Percentiles rank a stretch among this genome's conserved stretches.
phyloP scores from a whole-genome alignment of 2,329 filamentous ascomycete species.

The Penicillium sp. region DNA sequence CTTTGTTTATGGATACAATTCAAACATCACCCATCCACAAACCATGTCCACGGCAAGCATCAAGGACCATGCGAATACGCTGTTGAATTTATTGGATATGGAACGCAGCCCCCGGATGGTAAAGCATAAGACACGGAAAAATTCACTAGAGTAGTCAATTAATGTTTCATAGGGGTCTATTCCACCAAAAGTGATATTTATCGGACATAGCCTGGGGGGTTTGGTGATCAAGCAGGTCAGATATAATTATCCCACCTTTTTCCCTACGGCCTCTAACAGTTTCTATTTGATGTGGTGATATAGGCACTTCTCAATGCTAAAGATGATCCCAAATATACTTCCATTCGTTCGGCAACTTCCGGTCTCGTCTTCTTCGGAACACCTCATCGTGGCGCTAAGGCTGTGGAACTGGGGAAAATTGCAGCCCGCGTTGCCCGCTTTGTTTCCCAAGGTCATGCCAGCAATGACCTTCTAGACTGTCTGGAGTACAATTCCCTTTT shows the following conservation, averaged over 20 bases:
- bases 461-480: conserved; percentile 29
- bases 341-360: conserved; percentile 32
- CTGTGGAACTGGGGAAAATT: conserved; percentile 34
- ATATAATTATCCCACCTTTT: background rate
- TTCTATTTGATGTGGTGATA: background rate
- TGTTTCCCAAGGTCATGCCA: conserved; percentile 32
- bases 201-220: conserved; percentile 33
- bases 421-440: conserved; percentile 33
- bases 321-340: conserved; percentile 34
- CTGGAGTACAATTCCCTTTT: conserved; percentile 33
- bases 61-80: conserved; percentile 35
- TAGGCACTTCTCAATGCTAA: conserved; percentile 36
- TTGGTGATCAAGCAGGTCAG: conserved; percentile 33
- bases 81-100: conserved; percentile 33
- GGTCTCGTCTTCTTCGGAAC: conserved; percentile 38
- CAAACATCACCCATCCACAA: conserved; percentile 30
- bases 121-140: background rate
- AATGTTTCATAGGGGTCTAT: conserved; percentile 10
- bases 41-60: conserved; percentile 35
- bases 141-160: no score
- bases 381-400: conserved; percentile 34
- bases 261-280: background rate
- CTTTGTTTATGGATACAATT: conserved; percentile 35
- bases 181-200: conserved; percentile 30
- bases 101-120: conserved; percentile 29